Evolutionary conservation across 2,329 filamentous ascomycete species (phyloP).

Genomic region (Cladosporium oxysporum): DNA sequence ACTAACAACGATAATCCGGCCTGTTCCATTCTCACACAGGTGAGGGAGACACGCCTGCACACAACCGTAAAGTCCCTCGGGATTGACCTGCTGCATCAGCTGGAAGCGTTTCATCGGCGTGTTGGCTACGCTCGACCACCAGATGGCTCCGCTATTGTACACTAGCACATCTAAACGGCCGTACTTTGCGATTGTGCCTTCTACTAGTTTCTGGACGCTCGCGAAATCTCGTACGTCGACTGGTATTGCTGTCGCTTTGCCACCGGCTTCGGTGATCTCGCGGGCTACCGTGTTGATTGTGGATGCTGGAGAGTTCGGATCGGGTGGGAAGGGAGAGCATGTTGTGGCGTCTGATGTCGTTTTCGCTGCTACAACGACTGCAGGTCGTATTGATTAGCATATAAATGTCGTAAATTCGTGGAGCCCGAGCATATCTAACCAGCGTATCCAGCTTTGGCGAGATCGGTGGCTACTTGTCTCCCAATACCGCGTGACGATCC

Average conservation of each 20-base stretch:
- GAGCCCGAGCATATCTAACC: slow-evolving; percentile 49
- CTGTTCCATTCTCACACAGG: slow-evolving; percentile 54
- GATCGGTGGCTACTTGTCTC: slow-evolving; percentile 74
- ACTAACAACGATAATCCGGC: slow-evolving; percentile 74
- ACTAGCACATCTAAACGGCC: slow-evolving; percentile 70
- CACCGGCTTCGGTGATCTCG: slow-evolving; percentile 68
- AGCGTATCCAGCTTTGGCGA: slow-evolving; percentile 69
- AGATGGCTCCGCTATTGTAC: slow-evolving; percentile 85
- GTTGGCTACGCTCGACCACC: slow-evolving; percentile 66
- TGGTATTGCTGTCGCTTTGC: slow-evolving; percentile 63
- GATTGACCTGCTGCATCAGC: slow-evolving; percentile 73
- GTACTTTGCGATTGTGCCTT: slow-evolving; percentile 57
- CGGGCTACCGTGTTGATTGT: slow-evolving; percentile 79
- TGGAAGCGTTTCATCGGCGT: slow-evolving; percentile 59
- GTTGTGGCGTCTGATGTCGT: slow-evolving; percentile 64
- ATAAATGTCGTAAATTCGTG: background rate
- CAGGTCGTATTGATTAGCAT: background rate
- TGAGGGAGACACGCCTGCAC: slow-evolving; percentile 70
- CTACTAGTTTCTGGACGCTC: slow-evolving; percentile 62
- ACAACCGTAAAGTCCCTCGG: slow-evolving; percentile 70
- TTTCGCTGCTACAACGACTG: slow-evolving; percentile 78
- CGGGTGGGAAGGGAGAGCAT: slow-evolving; percentile 65
- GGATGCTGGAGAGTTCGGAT: slow-evolving; percentile 72
- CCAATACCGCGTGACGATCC: slow-evolving; percentile 78
- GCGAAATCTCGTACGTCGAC: slow-evolving; percentile 70